Conservation (phyloP, 2,329 filamentous ascomycete species). For the Fusarium transvaalense region DNA sequence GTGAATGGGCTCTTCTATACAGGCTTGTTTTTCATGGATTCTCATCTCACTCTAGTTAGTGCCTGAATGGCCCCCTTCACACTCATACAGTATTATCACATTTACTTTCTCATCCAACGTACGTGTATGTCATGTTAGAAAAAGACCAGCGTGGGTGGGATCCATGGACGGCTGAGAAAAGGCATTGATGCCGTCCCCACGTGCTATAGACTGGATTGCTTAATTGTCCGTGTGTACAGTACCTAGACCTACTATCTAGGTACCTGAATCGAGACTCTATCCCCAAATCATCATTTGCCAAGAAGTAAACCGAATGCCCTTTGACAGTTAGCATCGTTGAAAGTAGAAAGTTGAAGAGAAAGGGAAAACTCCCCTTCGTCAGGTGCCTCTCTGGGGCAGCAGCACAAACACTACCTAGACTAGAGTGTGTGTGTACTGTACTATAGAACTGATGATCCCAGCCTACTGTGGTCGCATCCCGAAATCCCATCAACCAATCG, state of each 20-base stretch:
- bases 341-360: background rate
- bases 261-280: conserved; percentile 33
- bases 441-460: conserved; percentile 43
- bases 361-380: conserved; percentile 30
- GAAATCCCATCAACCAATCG: conserved; percentile 30
- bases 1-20: background rate
- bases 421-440: conserved; percentile 3
- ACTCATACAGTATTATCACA: background rate
- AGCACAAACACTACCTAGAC: conserved; percentile 28
- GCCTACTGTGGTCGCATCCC: conserved; percentile 36
- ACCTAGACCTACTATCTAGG: background rate
- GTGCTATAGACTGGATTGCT: conserved; percentile 16
- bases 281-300: conserved; percentile 7
- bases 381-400: conserved; percentile 34
- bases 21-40: conserved; percentile 24
- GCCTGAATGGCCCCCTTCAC: background rate
- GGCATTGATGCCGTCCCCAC: conserved; percentile 24
- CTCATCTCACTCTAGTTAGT: background rate
- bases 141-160: conserved; percentile 1
- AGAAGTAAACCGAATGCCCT: background rate
- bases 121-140: conserved; percentile 17
- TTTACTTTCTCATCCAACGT: conserved; percentile 3
- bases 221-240: conserved; percentile 8
- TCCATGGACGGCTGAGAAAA: conserved; percentile 8
- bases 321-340: background rate